These are phyloP conservation scores for Plenodomus biglobosus DNA, from an alignment of 2,329 filamentous ascomycete genomes.

Conservation along the genomic window DNA sequence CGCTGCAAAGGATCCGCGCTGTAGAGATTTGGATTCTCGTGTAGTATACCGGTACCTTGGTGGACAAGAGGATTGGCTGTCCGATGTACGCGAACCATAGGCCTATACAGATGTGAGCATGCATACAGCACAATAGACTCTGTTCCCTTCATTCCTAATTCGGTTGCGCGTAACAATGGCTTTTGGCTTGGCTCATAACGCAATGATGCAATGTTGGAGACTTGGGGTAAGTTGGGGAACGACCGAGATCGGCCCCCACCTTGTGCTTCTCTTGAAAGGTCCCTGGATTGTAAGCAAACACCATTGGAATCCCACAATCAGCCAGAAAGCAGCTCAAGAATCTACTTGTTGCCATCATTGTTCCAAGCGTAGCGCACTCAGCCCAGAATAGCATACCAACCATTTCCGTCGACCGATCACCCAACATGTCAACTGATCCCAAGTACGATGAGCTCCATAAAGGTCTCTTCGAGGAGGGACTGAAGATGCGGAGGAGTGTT, in stretches of 20 bases:
- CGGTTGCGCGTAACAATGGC: too few species aligned
- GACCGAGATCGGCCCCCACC: slow-evolving; percentile 19
- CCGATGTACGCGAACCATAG: slow-evolving; percentile 8
- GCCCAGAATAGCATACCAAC: not conserved
- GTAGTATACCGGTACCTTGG: slow-evolving; percentile 61
- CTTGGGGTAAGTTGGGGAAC: slow-evolving; percentile 28
- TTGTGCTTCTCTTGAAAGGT: too few species aligned
- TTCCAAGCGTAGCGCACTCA: not conserved
- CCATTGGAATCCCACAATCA: not conserved
- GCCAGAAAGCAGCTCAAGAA: not conserved
- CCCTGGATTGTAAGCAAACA: not conserved
- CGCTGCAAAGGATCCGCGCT: slow-evolving; percentile 55
- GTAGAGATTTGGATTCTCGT: slow-evolving; percentile 58
- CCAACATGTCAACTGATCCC: slow-evolving; percentile 46
- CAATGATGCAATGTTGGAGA: slow-evolving; percentile 10
- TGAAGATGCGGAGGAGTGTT: slow-evolving; percentile 62
- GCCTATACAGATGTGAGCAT: not conserved
- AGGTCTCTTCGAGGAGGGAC: slow-evolving; percentile 61
- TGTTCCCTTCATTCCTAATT: too few species aligned
- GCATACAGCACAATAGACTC: too few species aligned
- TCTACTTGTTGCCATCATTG: not conserved
- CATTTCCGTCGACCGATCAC: slow-evolving; percentile 11
- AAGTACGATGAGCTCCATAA: slow-evolving; percentile 52
- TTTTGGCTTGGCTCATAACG: too few species aligned
- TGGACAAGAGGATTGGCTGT: slow-evolving; percentile 55